phyloP scores from a whole-genome alignment of 768 basidiomycete genomes.

The Auricularia sp. region DNA sequence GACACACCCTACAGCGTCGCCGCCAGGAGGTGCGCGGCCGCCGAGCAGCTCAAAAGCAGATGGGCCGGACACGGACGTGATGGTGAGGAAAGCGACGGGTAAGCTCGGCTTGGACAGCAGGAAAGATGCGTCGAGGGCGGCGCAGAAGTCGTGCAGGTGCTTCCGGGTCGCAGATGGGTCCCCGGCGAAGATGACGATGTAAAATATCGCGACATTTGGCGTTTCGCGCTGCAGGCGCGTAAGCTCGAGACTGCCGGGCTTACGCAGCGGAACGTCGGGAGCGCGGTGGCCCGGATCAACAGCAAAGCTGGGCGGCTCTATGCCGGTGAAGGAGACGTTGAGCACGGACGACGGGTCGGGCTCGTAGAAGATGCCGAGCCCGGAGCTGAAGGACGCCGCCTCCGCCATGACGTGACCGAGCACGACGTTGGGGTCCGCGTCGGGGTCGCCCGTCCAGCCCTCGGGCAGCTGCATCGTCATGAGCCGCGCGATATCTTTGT shows the following conservation, averaged over 20 bases:
- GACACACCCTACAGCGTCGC: conserved; percentile 6
- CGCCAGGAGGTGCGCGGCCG: background rate
- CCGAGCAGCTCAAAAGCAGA: conserved; percentile 2
- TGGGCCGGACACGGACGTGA: background rate
- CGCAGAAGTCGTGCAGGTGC: conserved; percentile 7
- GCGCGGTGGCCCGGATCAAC: conserved; percentile 10
- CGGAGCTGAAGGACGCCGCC: conserved; percentile 12
- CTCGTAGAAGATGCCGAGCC: conserved; percentile 12
- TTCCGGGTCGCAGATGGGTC: conserved; percentile 4
- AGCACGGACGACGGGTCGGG: background rate
- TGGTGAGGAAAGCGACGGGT: background rate
- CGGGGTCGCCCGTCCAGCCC: conserved; percentile 7
- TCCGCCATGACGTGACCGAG: conserved; percentile 10
- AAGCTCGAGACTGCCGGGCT: conserved; percentile 6
- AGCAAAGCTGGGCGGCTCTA: background rate
- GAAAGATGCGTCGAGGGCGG: background rate
- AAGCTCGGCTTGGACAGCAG: background rate
- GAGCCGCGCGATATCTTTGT: background rate
- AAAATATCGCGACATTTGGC: conserved; percentile 11
- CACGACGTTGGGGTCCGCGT: conserved; percentile 8
- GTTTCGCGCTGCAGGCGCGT: conserved; percentile 9
- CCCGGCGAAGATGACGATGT: conserved; percentile 13
- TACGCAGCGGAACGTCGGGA: conserved; percentile 10
- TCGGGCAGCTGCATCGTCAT: conserved; percentile 6
- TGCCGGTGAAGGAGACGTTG: too few relatives aligned